These are phyloP conservation scores for Bacterosira constricta DNA, from an alignment of 108 stramenopile species.

Conservation along the genomic window DNA sequence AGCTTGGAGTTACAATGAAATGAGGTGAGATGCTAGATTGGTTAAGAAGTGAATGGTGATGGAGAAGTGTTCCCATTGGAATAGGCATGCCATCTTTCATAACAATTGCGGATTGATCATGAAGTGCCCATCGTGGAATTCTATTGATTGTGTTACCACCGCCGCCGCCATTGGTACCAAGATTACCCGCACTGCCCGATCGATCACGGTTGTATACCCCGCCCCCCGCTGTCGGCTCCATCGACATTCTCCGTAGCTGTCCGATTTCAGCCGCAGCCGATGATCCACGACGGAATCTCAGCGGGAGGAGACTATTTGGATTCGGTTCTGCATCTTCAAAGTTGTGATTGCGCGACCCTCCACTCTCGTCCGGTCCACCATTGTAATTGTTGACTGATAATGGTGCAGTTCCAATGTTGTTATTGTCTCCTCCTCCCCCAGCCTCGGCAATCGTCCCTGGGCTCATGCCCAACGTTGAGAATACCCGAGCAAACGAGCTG, in stretches of 20 bases:
- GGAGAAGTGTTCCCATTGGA: constrained; percentile 32
- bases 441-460: constrained; percentile 4
- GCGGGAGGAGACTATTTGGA: constrained; percentile 18
- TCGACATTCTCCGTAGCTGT: neutral
- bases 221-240: neutral
- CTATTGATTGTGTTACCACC: neutral
- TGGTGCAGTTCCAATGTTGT: too few relatives aligned
- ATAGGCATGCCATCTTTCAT: constrained; percentile 44
- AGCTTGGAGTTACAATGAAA: constrained; percentile 62
- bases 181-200: constrained; percentile 1
- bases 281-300: constrained; percentile 23
- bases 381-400: too few relatives aligned
- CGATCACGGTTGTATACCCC: too few relatives aligned
- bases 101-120: constrained; percentile 40
- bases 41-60: constrained; percentile 27
- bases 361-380: constrained; percentile 23
- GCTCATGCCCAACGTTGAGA: constrained; percentile 45
- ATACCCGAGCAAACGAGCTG: constrained; percentile 36
- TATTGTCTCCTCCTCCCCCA: constrained; percentile 10
- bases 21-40: constrained; percentile 1
- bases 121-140: constrained; percentile 42
- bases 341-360: neutral
- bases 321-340: constrained; percentile 9
- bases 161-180: neutral
- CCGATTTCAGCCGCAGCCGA: neutral